These are phyloP conservation scores for Aspergillus awamori DNA, from an alignment of 2,329 filamentous ascomycete species.

Conservation along the genomic window DNA sequence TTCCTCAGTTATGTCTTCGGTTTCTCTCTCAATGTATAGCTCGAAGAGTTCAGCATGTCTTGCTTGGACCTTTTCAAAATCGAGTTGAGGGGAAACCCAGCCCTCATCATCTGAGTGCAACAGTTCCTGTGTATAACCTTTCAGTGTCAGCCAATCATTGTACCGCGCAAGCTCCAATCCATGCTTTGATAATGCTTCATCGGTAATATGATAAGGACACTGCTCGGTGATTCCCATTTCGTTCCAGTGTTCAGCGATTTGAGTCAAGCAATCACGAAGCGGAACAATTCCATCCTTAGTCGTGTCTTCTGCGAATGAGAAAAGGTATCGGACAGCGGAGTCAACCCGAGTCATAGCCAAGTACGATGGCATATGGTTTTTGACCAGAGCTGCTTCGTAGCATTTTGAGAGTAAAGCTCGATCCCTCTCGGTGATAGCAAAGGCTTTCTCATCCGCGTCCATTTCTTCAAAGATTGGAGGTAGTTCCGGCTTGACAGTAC, in stretches of 20 bases:
- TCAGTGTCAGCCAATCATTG: slow-evolving; percentile 19
- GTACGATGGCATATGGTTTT: slow-evolving; percentile 18
- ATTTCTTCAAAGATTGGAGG: slow-evolving; percentile 24
- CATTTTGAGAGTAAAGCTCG: slow-evolving; percentile 23
- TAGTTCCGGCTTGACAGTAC: slow-evolving; percentile 22
- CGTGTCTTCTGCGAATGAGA: slow-evolving; percentile 13
- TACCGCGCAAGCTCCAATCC: slow-evolving; percentile 15
- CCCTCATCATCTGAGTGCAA: slow-evolving; percentile 24
- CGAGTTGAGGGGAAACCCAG: slow-evolving; percentile 22
- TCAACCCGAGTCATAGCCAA: slow-evolving; percentile 18
- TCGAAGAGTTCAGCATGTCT: slow-evolving; percentile 19
- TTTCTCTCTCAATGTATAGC: slow-evolving; percentile 17
- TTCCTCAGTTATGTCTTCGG: slow-evolving; percentile 11
- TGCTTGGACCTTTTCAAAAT: slow-evolving; percentile 20
- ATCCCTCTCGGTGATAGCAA: slow-evolving; percentile 20
- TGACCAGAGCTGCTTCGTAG: slow-evolving; percentile 26
- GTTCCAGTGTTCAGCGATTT: slow-evolving; percentile 14
- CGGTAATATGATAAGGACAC: slow-evolving; percentile 14
- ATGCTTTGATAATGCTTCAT: slow-evolving; percentile 15
- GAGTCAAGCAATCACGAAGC: slow-evolving; percentile 16
- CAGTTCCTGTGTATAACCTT: slow-evolving; percentile 21
- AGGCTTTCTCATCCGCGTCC: slow-evolving; percentile 22
- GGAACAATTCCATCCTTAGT: slow-evolving; percentile 20
- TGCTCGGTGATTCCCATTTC: slow-evolving; percentile 3
- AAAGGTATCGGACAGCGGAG: slow-evolving; percentile 8